Base-by-base conservation (phyloP, 2,329 filamentous ascomycete species). In the Epichloe sibirici region DNA sequence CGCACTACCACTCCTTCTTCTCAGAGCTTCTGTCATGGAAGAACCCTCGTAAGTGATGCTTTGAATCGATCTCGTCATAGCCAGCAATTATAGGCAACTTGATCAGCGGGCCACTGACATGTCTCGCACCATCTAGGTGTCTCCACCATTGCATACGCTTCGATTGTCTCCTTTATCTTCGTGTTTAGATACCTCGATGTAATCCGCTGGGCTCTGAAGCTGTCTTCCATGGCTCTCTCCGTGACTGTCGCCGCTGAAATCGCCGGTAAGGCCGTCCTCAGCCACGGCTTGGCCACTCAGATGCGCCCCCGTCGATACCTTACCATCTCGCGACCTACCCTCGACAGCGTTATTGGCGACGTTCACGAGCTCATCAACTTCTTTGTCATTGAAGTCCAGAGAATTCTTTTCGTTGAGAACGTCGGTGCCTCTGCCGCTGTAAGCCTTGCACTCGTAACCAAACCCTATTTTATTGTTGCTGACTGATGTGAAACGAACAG, bases 1-100 rank as follows among this genome's bases (percentile, higher is more conserved):
- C 81, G 54, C 80, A 84, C 68, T 86, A 85, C 66, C 82, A 86
- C 71, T 85, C 81, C 15, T 80, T 85, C 69, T 86, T 86, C 69
- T 78, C 76, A 49, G 80, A 83, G 66, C 74, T 86, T 53, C 72
- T 86, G 56, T 85, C 82, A 59, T 86, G 83, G 81, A 75, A 83
- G 64, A 82, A 83, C 65, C 81, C 81, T 64, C 77, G 81, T 82
- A 74, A 63, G 77, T 56, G 43, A 28, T 45, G 48, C 23, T 50
- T 46, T 43, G 35, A 13, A 5, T 34, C 49, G 40, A 51, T 39
- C 35, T 39, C 37, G 11, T 35, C 7, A 34, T 28, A 12, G 8
- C 15, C 31, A 13, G 8, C 28, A 11, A 28, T 28, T 5, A 39
- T 21, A 25, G 13, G 13, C 15, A 21, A 44, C n/a, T 45, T 53